Conservation (phyloP, 306 rosid genomes). For the Lablab purpureus region DNA sequence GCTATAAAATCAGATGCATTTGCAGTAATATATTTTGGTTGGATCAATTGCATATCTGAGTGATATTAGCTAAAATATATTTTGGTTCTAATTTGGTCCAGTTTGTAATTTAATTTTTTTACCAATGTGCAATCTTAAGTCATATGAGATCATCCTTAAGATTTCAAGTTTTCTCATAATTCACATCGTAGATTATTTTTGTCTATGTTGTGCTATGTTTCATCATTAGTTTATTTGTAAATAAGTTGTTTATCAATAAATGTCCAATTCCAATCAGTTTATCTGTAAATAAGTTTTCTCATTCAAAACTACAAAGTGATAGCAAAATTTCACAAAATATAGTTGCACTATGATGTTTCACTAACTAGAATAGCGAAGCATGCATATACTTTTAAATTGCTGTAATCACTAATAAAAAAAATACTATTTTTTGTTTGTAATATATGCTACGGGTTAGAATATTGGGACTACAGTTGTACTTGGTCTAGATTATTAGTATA, state of each 20-base stretch:
- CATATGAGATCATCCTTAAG: background rate
- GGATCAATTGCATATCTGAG: background rate
- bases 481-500: conserved; percentile 2
- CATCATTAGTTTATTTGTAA: conserved; percentile 15
- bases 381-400: conserved; percentile 14
- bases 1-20: background rate
- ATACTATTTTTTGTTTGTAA: background rate
- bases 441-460: background rate
- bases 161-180: conserved; percentile 10
- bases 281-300: conserved; percentile 15
- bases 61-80: conserved; percentile 7
- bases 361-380: background rate
- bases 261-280: conserved; percentile 7
- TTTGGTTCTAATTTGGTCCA: conserved; percentile 19
- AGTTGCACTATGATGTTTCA: conserved; percentile 9
- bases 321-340: conserved; percentile 7
- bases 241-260: conserved; percentile 13
- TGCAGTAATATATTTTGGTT: background rate
- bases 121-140: background rate
- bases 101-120: background rate
- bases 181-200: conserved; percentile 27
- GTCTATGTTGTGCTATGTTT: conserved; percentile 5
- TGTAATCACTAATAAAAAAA: background rate
- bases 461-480: background rate
- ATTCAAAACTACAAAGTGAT: conserved; percentile 10